Percentiles rank a stretch among this genome's conserved stretches.
Conservation (phyloP, 2,329 filamentous ascomycete genomes). For the Paramyrothecium roridum region DNA sequence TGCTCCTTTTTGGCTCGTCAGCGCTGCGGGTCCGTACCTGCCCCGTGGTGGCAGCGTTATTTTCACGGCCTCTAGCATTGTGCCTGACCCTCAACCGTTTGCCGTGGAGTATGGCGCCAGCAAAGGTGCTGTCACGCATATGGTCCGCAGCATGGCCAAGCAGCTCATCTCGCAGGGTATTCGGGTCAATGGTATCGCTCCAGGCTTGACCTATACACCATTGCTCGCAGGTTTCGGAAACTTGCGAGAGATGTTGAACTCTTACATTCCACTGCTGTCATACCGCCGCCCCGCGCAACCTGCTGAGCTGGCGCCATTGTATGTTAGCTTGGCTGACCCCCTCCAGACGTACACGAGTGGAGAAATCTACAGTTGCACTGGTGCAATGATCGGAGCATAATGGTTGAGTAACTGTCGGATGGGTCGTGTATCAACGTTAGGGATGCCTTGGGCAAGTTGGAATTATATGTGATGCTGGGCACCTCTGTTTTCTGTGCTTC, state of each 20-base stretch:
- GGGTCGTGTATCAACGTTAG: too few species aligned
- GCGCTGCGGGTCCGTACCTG: neutral
- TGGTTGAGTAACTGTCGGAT: too few species aligned
- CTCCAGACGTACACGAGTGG: neutral
- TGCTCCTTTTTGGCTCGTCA: neutral
- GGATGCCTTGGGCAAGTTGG: too few species aligned
- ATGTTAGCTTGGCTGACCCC: neutral
- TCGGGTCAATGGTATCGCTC: neutral
- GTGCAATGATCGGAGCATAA: neutral
- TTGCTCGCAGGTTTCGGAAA: neutral
- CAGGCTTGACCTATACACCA: neutral
- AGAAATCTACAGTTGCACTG: neutral
- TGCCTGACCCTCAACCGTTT: neutral
- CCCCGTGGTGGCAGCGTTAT: neutral
- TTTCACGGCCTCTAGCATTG: neutral
- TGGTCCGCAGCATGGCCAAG: neutral
- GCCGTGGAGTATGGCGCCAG: neutral
- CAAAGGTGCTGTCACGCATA: neutral
- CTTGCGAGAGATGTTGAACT: neutral
- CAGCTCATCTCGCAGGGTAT: neutral
- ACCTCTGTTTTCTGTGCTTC: too few species aligned
- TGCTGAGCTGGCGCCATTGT: neutral
- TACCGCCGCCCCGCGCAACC: neutral
- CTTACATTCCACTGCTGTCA: neutral
- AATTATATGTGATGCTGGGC: too few species aligned